Evolutionary conservation across 345 rosid species (phyloP), one percentile per base, ranked within the genome.

Genomic region (Lepidium africanum): DNA sequence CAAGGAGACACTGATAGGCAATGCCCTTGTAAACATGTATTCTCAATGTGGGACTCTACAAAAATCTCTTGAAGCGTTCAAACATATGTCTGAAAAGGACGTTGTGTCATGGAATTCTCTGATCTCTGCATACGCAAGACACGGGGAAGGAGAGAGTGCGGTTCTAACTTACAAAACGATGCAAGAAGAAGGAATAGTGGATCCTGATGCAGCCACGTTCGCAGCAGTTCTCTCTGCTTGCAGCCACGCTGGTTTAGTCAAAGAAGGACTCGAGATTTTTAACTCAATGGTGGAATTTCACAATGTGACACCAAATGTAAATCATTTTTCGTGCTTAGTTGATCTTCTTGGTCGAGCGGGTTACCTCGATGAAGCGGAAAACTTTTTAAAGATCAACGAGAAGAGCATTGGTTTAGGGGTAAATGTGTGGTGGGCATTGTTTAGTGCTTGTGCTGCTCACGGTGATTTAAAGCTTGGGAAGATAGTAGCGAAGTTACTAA

Each of bases 341-440:
- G 93, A 86, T 73, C 92, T 88, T 73, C 77, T 88, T 61, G 92
- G 88, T 33, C 86, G 90, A 62, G 89, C 88, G 3, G 96, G 97
- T 46, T 72, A 80, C 76, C 84, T 91, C n/a, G 79, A 81, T 50
- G 89, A 88, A 69, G 86, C 87, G 0, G 91, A 81, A 77, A 78
- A 47, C 37, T 61, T 83, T 41, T 59, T 63, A 33, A 64, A 38
- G 7, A 73, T 86, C 7, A 66, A 75, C 14, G 74, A 69, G 42
- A 56, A 70, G 59, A 63, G 76, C 17, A 54, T 74, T 12, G 81
- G 77, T 53, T 70, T 48, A 38, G 59, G 70, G 9, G 76, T 89
- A 30, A 71, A 73, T 60, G 69, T 81, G 45, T 82, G 72, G 80
- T 86, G 93, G 93, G 78, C 79, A 41, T 75, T 91, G 79, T 80